A percentile compares a stretch with the other conserved stretches of the same genome.
These are phyloP conservation scores for Pogostemon cablin DNA, from an alignment of 257 asterid genomes.

Conservation along the genomic window DNA sequence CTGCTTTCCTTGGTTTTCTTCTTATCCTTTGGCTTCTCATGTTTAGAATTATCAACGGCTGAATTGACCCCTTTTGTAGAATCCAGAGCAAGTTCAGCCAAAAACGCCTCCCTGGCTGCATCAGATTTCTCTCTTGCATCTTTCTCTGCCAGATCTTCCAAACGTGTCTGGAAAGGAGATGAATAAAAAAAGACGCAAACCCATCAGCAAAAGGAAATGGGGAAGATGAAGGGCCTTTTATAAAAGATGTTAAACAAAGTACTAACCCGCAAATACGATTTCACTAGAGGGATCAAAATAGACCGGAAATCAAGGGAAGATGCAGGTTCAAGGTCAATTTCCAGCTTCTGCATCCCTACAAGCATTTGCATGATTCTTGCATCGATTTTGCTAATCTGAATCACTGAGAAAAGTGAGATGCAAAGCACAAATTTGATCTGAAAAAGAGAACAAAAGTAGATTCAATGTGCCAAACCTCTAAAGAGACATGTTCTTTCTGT, in stretches of 20 bases:
- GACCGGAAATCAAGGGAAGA: constrained; percentile 71
- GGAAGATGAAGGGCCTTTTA: constrained; percentile 11
- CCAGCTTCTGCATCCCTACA: constrained; percentile 75
- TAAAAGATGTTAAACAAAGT: constrained; percentile 20
- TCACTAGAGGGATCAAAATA: constrained; percentile 74
- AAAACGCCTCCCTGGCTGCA: constrained; percentile 91
- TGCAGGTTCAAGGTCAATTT: constrained; percentile 66
- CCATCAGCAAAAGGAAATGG: constrained; percentile 26
- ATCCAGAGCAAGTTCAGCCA: constrained; percentile 93
- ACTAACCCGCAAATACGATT: constrained; percentile 84
- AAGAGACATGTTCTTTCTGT: constrained; percentile 88
- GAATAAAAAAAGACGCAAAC: constrained; percentile 30
- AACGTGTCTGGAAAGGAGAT: constrained; percentile 55
- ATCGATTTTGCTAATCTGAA: constrained; percentile 93
- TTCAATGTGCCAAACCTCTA: constrained; percentile 65
- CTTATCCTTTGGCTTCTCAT: constrained; percentile 80
- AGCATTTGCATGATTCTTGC: constrained; percentile 73
- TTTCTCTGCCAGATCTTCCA: constrained; percentile 92
- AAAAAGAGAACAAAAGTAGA: constrained; percentile 26
- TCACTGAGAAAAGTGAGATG: constrained; percentile 40
- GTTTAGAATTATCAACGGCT: constrained; percentile 63
- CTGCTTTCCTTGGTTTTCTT: constrained; percentile 72
- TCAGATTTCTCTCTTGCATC: constrained; percentile 97
- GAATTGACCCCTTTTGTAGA: constrained; percentile 60
- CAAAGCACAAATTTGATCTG: constrained; percentile 21